Evolutionary conservation across 2,329 filamentous ascomycete species (phyloP), one percentile per base, ranked within the genome.

Genomic region (Aspergillus hortae): DNA sequence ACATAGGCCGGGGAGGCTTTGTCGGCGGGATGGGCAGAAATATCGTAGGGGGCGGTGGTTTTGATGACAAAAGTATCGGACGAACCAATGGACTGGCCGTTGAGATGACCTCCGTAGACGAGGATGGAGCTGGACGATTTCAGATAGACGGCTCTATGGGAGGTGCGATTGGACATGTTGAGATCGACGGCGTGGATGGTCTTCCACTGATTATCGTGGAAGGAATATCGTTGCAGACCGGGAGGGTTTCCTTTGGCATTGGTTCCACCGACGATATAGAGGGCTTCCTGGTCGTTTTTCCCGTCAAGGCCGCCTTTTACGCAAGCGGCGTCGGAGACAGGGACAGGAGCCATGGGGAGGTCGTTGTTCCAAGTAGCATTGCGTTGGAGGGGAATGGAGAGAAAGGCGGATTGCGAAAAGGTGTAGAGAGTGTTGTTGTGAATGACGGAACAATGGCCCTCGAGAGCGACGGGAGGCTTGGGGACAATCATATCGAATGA

Each of bases 201-300:
- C 54, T 83, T 76, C 86, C 86, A 89, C 51, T 71, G 77, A 52
- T 78, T 71, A 48, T 78, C 68, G 4, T 71, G 65, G 61, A 87
- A 86, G 3, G 75, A 77, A 63, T 82, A 89, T 59, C 80, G 75
- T 71, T 96, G 92, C 48, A 97, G 70, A 10, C 92, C 92, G 9
- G 82, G 74, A 66, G 94, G 95, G 45, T 75, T 73, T 0, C 74
- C 66, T 14, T 78, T 73, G 52, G 78, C 76, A 52, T 76, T 73
- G n/a, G 78, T 81, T 49, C 92, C 92, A 61, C 92, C 92, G 35
- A 97, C 84, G 44, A 96, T 80, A 66, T 87, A 96, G 27, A 96
- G 78, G 23, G 81, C 87, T 4, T 86, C 79, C 47, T 81, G 73
- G 38, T 77, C 74, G 15, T 78, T 67, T 56, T 88, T 79, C 17